phyloP scores from a whole-genome alignment of 805 yeast genomes.

The Tetrapisispora iriomotensis region DNA sequence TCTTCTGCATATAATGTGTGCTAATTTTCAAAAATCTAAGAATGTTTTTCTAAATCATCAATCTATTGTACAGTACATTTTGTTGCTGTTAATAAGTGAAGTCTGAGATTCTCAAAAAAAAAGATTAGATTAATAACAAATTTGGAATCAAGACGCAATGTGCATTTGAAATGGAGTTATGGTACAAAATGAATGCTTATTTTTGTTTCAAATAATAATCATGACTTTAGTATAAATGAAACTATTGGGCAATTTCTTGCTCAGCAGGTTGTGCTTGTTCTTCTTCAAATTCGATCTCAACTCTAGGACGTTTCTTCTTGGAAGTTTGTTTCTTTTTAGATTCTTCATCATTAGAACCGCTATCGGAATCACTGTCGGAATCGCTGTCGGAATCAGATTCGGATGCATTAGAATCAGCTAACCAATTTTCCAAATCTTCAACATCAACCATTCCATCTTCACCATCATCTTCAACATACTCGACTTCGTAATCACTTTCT shows the following conservation, averaged over 20 bases:
- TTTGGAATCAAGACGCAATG: too few species aligned
- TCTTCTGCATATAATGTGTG: too few species aligned
- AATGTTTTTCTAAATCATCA: too few species aligned
- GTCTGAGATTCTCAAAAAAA: too few species aligned
- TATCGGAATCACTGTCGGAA: constrained; percentile 31
- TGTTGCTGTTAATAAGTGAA: too few species aligned
- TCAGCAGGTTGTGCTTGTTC: constrained; percentile 31
- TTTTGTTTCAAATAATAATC: neutral
- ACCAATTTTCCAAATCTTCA: constrained; percentile 89
- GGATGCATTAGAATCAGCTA: constrained; percentile 40
- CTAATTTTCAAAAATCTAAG: too few species aligned
- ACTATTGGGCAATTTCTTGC: constrained; percentile 22
- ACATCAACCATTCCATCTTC: constrained; percentile 85
- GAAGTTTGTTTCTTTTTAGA: constrained; percentile 28
- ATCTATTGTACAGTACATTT: too few species aligned
- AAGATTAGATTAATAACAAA: too few species aligned
- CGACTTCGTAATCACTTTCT: constrained; percentile 59
- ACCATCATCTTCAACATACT: constrained; percentile 82
- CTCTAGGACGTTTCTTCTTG: constrained; percentile 54
- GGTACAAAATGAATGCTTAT: constrained; percentile 1
- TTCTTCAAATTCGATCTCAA: constrained; percentile 79
- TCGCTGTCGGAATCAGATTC: constrained; percentile 28
- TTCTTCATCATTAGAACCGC: constrained; percentile 31
- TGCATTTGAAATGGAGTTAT: neutral
- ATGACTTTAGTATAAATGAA: neutral